phyloP scores from a whole-genome alignment of 345 rosid species.

The Citrus reticulata region DNA sequence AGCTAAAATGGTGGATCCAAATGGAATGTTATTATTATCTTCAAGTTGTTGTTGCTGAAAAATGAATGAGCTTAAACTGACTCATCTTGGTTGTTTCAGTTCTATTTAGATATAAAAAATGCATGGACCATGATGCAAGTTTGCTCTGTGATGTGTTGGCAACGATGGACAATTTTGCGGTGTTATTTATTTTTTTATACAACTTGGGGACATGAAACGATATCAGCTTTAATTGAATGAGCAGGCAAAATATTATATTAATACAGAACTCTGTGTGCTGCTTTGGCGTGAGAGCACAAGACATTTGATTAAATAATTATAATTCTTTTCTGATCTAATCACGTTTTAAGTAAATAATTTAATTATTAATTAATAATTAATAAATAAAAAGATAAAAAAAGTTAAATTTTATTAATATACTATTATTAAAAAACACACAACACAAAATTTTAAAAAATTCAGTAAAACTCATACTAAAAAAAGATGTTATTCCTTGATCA shows the following conservation, averaged over 20 bases:
- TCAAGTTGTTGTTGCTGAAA: neutral
- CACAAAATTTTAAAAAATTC: too few species aligned
- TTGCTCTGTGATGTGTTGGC: neutral
- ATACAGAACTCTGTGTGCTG: neutral
- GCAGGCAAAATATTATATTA: neutral
- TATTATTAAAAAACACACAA: too few species aligned
- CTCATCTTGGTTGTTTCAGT: neutral
- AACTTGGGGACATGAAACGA: neutral
- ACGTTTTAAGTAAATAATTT: too few species aligned
- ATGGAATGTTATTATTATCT: neutral
- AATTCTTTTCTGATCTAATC: fast-evolving
- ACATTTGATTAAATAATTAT: too few species aligned
- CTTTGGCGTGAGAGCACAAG: neutral
- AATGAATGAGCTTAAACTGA: neutral
- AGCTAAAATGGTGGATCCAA: neutral
- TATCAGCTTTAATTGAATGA: neutral
- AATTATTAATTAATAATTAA: too few species aligned
- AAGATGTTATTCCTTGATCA: too few species aligned
- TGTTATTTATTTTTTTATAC: neutral
- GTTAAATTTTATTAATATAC: fast-evolving
- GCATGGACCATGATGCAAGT: neutral
- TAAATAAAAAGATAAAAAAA: too few species aligned
- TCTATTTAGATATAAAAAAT: neutral
- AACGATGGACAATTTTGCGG: neutral
- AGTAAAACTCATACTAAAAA: too few species aligned